These are phyloP conservation scores for Parietaria judaica DNA, from an alignment of 306 rosid species.

Conservation along the genomic window DNA sequence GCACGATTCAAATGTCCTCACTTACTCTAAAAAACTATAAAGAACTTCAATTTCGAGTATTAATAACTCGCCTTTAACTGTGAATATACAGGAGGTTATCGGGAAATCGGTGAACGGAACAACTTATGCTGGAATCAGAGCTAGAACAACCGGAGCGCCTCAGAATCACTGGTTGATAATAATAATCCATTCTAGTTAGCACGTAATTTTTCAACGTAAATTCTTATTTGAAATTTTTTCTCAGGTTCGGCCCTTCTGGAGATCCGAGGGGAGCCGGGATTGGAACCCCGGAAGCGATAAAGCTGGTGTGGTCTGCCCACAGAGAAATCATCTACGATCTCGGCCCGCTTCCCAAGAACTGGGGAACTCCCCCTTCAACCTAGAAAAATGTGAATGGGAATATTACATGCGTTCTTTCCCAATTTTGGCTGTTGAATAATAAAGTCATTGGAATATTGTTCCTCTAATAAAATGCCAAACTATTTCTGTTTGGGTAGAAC, in stretches of 20 bases:
- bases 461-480: neutral
- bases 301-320: conserved; percentile 97
- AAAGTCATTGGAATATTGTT: neutral
- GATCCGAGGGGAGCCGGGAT: conserved; percentile 96
- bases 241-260: conserved; percentile 98
- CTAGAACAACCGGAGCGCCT: conserved; percentile 94
- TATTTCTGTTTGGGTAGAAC: too few species aligned
- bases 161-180: conserved; percentile 78
- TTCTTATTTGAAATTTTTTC: neutral
- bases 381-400: conserved; percentile 14
- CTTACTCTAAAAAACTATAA: neutral
- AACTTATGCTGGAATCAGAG: conserved; percentile 87
- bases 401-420: too few species aligned
- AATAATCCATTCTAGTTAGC: neutral
- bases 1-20: conserved; percentile 22
- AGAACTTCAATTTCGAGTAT: neutral
- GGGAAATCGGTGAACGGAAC: conserved; percentile 89
- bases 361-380: conserved; percentile 75
- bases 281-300: conserved; percentile 97
- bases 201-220: neutral
- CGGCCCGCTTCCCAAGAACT: conserved; percentile 56
- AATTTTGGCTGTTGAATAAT: conserved; percentile 10
- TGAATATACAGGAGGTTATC: conserved; percentile 62
- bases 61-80: conserved; percentile 1
- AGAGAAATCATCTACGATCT: conserved; percentile 82